Base-by-base conservation (phyloP, 1,284 basidiomycete genomes). In the Exobasidium cylindrosporum region DNA sequence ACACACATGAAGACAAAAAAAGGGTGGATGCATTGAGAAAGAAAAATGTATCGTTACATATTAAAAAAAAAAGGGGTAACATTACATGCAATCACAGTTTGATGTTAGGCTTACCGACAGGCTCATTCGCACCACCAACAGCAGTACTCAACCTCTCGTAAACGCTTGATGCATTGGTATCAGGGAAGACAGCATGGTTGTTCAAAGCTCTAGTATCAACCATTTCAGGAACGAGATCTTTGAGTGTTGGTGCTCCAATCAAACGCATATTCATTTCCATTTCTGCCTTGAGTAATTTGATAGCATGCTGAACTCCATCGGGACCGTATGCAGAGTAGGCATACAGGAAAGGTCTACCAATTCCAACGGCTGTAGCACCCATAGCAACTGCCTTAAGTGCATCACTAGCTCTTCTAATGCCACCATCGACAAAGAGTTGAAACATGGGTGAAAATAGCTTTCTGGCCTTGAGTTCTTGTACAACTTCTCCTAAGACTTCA, bases 331-430 rank as follows among this genome's bases (percentile, higher is more conserved):
- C 60, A n/a, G 66, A 65, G 60, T 68, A 60, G 21, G 55, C 52
- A 31, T 55, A 46, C 26, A 59, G 60, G 57, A 68, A 68, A 11
- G 66, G 66, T 21, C 60, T 68, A 85, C 90, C 88, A 54, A 84
- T 81, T 29, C 83, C 83, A 21, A 83, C 83, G 23, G 91, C 93
- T 32, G 88, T 93, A 6, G 93, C 94, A 11, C 94, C 94, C 24
- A 97, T 83, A 0, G 92, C 92, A 54, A 97, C 81, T 5, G 92
- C 94, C 80, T 97, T 97, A 68, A 97, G 83, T 0, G 96, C 89
- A 79, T 97, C 94, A 10, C 89, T 81, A 0, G 83, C 83, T 63
- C 83, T 67, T 57, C 94, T 85, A 7, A 96, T 90, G 61, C 94
- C 94, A 21, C 94, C 93, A 77, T 97, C 94, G 5, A 96, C 86